Conservation (phyloP, 2,329 filamentous ascomycete genomes). For the Colletotrichum orchidophilum region DNA sequence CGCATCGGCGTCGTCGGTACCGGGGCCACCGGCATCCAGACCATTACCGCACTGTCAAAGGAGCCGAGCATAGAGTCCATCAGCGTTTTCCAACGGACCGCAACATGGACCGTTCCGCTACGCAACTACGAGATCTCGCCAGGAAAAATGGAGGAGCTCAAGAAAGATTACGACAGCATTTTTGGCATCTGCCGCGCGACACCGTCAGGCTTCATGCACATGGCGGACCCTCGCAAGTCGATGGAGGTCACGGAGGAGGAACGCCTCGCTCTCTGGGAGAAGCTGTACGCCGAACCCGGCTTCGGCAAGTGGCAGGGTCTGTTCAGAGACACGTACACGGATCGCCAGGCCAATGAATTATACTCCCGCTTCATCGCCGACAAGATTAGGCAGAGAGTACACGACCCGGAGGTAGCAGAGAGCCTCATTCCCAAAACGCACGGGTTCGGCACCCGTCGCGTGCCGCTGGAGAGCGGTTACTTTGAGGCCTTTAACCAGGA, state of each 20-base stretch:
- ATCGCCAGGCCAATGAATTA: constrained; percentile 41
- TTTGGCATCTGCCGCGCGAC: constrained; percentile 41
- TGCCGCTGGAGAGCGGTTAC: constrained; percentile 68
- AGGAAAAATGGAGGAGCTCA: constrained; percentile 52
- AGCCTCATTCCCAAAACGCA: constrained; percentile 62
- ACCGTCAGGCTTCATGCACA: constrained; percentile 42
- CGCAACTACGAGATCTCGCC: constrained; percentile 45
- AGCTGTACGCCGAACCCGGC: constrained; percentile 44
- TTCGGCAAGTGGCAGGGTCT: constrained; percentile 43
- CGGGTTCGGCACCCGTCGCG: constrained; percentile 47
- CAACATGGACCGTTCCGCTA: constrained; percentile 49
- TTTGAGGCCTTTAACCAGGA: constrained; percentile 65
- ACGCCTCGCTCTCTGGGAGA: constrained; percentile 50
- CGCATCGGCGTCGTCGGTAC: constrained; percentile 44
- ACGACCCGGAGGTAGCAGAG: constrained; percentile 59
- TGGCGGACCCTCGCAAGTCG: constrained; percentile 44
- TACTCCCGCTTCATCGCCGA: constrained; percentile 48
- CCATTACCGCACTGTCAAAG: constrained; percentile 36
- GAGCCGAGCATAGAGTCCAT: constrained; percentile 44
- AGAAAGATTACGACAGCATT: constrained; percentile 41
- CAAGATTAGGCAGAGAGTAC: constrained; percentile 55
- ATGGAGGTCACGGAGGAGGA: constrained; percentile 41
- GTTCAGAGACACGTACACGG: constrained; percentile 46
- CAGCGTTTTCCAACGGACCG: constrained; percentile 42
- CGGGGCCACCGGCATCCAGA: constrained; percentile 46